Base-by-base conservation (phyloP, 176 grass and related monocot species). In the Echinochloa phyllopogon region DNA sequence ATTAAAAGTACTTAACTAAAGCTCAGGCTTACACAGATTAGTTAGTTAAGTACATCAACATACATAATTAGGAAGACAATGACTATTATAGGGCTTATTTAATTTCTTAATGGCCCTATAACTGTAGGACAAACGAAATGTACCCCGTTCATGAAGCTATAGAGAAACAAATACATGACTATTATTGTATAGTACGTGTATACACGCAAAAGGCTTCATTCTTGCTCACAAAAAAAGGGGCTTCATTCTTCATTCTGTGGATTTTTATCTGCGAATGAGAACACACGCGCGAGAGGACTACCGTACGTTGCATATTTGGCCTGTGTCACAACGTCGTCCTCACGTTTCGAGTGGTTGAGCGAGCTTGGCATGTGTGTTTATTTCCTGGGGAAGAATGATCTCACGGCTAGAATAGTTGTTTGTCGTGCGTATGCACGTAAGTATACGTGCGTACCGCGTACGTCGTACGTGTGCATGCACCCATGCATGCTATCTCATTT, bases 261-360 rank as follows among this genome's bases (percentile, higher is more conserved):
- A 23, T 58, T 58, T 58, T 58, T 58, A 20, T 23, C 21, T 21
- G 18, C 52, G 2, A 33, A 33, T 56, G 52, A 56, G 17, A 56
- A 56, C 55, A 51, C 49, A 6, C 20, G 6, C 49, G 20, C 20
- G 6, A 21, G 6, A n/a, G 3, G 23, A 8, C 6, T 3, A 3
- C 12, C 40, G 20, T 42, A 9, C 36, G 53, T 18, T 24, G 68
- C 69, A 39, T 63, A 50, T 18, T 29, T 45, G 20, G 25, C 4
- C 9, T 6, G 64, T 70, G 40, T 78, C 41, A 36, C 51, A 59
- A 69, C 65, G 43, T 69, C 24, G 9, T 57, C 33, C 64, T 88
- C 69, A 52, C 73, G 18, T 83, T 76, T 49, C 17, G 8, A 78
- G 44, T 72, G 55, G 73, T 20, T 77, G 65, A 78, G 36, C 21